Evolutionary conservation across 73 alveolate species (phyloP).

Genomic region (Stentor coeruleus): DNA sequence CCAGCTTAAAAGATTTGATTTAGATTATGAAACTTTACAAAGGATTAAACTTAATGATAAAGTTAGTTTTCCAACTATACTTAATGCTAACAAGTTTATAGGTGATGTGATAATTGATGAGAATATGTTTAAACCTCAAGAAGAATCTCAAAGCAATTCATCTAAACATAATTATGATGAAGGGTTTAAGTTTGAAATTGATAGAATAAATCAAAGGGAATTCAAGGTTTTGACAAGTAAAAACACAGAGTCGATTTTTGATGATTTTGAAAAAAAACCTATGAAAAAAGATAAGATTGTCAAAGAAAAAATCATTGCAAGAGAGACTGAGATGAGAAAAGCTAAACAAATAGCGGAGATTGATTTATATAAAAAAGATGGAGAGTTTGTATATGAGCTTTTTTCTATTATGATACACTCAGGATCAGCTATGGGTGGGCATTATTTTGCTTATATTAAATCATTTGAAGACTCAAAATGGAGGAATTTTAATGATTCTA

Average conservation of each 20-base stretch:
- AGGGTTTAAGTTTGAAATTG: no score
- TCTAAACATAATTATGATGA: no score
- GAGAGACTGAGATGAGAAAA: not conserved
- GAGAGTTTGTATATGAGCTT: constrained; percentile 83
- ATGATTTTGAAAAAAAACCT: not conserved
- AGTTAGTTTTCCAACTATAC: constrained; percentile 64
- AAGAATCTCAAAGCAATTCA: no score
- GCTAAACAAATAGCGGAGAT: not conserved
- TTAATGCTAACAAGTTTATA: constrained; percentile 44
- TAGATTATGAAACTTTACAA: constrained; percentile 66
- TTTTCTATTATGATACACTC: constrained; percentile 82
- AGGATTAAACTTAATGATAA: constrained; percentile 75
- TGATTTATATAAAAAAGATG: constrained; percentile 47
- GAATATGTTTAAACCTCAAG: no score
- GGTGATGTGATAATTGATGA: not conserved
- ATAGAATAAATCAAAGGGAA: not conserved
- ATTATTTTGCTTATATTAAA: constrained; percentile 88
- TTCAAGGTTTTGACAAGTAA: not conserved
- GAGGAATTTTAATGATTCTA: constrained; percentile 83
- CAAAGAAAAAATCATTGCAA: not conserved
- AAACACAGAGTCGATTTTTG: not conserved
- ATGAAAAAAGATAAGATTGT: not conserved
- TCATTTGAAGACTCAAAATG: constrained; percentile 71
- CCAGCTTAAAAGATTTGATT: constrained; percentile 79
- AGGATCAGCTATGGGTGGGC: constrained; percentile 95